These are phyloP conservation scores for Sonneratia caseolaris DNA, from an alignment of 345 rosid species.

Conservation along the genomic window DNA sequence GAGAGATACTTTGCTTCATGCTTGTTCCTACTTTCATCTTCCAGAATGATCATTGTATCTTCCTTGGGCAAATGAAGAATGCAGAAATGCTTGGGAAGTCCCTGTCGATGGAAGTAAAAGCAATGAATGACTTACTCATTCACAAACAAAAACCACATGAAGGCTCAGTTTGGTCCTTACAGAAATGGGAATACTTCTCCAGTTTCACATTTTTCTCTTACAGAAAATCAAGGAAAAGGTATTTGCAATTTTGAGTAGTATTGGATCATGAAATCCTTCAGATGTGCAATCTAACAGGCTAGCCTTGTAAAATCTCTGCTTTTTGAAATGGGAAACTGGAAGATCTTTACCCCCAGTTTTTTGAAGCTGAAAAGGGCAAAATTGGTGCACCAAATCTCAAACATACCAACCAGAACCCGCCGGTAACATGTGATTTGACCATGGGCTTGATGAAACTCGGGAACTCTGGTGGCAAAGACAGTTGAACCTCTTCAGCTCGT, in stretches of 20 bases:
- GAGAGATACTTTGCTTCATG: slow-evolving; percentile 12
- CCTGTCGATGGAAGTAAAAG: slow-evolving; percentile 8
- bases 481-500: slow-evolving; percentile 12
- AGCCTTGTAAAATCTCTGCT: neutral
- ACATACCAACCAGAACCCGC: slow-evolving; percentile 20
- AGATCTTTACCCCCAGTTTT: neutral
- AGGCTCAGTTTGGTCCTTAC: neutral
- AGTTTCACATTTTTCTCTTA: neutral
- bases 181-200: neutral
- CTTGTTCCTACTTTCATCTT: slow-evolving; percentile 11
- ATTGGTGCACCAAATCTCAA: neutral
- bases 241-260: neutral
- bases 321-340: neutral
- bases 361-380: neutral
- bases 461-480: slow-evolving; percentile 6
- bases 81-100: slow-evolving; percentile 12
- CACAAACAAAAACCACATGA: neutral
- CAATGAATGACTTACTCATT: neutral
- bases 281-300: neutral
- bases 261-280: neutral
- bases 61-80: slow-evolving; percentile 16
- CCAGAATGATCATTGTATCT: slow-evolving; percentile 13
- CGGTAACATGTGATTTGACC: slow-evolving; percentile 19
- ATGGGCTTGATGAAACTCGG: slow-evolving; percentile 15
- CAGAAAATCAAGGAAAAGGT: too few species aligned